Conservation (phyloP, 345 rosid species). For the Eucalyptus brandiana region DNA sequence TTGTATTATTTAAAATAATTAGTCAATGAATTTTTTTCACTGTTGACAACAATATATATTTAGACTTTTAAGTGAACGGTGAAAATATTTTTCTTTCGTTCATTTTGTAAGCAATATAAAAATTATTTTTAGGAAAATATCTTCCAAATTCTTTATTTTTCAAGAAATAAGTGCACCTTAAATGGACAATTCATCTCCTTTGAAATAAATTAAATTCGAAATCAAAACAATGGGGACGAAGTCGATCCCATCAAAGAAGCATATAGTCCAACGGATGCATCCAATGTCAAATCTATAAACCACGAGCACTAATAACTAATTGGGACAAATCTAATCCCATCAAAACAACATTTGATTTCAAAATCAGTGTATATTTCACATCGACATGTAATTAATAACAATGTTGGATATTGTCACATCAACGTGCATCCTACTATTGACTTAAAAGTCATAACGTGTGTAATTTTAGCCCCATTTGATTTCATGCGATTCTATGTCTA, state of each 20-base stretch:
- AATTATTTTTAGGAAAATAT: no score
- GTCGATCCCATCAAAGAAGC: neutral
- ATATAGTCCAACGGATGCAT: neutral
- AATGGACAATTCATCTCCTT: no score
- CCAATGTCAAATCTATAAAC: neutral
- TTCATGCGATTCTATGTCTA: neutral
- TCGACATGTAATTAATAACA: neutral
- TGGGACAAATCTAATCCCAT: neutral
- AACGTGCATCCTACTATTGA: neutral
- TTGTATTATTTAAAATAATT: no score
- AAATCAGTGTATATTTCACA: neutral
- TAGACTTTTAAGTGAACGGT: no score
- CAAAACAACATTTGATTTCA: neutral
- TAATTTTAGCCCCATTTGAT: neutral
- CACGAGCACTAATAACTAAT: neutral
- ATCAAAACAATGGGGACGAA: neutral
- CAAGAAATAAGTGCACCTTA: no score
- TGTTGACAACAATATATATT: no score
- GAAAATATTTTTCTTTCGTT: no score
- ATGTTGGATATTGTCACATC: neutral
- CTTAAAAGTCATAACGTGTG: neutral
- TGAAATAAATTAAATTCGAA: neutral
- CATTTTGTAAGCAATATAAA: no score
- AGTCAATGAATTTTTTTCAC: no score
- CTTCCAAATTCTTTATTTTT: no score